Base-by-base conservation (phyloP, 208 protist genomes). In the Trypanosoma rangeli region DNA sequence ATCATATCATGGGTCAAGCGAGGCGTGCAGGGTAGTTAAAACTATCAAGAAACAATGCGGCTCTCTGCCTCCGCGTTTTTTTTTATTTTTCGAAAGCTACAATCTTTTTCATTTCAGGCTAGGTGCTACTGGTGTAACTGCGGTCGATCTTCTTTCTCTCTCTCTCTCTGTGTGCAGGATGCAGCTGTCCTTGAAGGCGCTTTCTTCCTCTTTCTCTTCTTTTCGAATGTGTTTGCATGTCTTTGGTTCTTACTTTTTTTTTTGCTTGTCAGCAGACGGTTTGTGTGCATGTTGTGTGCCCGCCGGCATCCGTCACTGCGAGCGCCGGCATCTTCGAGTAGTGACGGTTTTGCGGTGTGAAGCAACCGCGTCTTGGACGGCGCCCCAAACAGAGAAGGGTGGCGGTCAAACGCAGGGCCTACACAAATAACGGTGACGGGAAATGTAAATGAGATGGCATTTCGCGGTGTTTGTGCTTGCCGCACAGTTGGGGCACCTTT, bases 241-340 rank as follows among this genome's bases (percentile, higher is more conserved):
- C n/a, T 53, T 5, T 53, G 1, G 1, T 9, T 5, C 22, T 28
- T 26, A 10, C 55, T 2, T 56, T 57, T 39, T 49, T 28, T 31
- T 62, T 16, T 72, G 12, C 26, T 74, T 59, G 13, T 1, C 44
- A 37, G 20, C 7, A 35, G 16, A 68, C 5, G 69, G 33, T 20
- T 46, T 46, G 7, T 37, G 7, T 37, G 7, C 7, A 37, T 37
- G 7, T 37, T 7, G 7, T 37, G 33, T n/a, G n/a, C n/a, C n/a
- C 33, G 33, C 33, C 33, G 33, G 33, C 33, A 37, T n/a, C n/a
- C n/a, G 33, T 37, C 33, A 7, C 33, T 37, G 33, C 33, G 33
- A 7, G 33, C 33, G 33, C 33, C 33, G 33, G 4, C 33, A 37
- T 7, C 33, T 37, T 37, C 33, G 33, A 2, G 33, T 37, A 7